Evolutionary conservation across 768 basidiomycete genomes (phyloP).

Genomic region (Boletus rubroflammeus): DNA sequence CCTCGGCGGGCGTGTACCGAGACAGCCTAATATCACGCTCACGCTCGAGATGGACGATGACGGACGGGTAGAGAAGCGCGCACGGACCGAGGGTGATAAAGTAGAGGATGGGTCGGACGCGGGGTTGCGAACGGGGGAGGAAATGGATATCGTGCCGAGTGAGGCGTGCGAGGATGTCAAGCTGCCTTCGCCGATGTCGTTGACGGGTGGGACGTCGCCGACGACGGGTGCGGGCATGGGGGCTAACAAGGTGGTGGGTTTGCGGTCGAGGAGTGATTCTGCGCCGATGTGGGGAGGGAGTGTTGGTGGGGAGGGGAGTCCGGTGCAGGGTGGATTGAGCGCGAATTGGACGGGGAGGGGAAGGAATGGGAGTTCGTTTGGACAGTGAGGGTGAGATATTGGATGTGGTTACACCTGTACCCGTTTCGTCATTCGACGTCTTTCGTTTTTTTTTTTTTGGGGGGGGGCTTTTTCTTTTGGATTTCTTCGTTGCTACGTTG

Average conservation of each 20-base stretch:
- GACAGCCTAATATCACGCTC: conserved; percentile 30
- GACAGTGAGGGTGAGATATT: conserved; percentile 17
- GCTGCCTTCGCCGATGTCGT: conserved; percentile 20
- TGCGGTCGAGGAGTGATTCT: conserved; percentile 25
- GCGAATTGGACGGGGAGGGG: conserved; percentile 29
- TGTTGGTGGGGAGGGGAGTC: conserved; percentile 14
- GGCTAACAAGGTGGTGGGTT: conserved; percentile 16
- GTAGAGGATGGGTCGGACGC: conserved; percentile 2
- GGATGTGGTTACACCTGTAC: not conserved
- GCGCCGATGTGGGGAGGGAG: conserved; percentile 21
- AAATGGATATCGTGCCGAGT: conserved; percentile 24
- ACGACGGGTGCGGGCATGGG: conserved; percentile 15
- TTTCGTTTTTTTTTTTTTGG: conserved; percentile 9
- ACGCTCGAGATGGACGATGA: conserved; percentile 25
- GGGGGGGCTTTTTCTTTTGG: not conserved
- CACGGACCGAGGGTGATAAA: conserved; percentile 16
- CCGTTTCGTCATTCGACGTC: conserved; percentile 24
- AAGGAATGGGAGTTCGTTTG: conserved; percentile 25
- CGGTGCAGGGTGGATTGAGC: conserved; percentile 22
- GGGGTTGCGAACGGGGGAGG: conserved; percentile 12
- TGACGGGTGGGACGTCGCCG: conserved; percentile 11
- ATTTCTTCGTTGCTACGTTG: not conserved
- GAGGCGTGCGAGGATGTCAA: conserved; percentile 16
- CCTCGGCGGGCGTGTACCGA: conserved; percentile 19
- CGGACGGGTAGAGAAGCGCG: conserved; percentile 25